Base-by-base conservation (phyloP, 208 protist species). In the Leishmania tropica region DNA sequence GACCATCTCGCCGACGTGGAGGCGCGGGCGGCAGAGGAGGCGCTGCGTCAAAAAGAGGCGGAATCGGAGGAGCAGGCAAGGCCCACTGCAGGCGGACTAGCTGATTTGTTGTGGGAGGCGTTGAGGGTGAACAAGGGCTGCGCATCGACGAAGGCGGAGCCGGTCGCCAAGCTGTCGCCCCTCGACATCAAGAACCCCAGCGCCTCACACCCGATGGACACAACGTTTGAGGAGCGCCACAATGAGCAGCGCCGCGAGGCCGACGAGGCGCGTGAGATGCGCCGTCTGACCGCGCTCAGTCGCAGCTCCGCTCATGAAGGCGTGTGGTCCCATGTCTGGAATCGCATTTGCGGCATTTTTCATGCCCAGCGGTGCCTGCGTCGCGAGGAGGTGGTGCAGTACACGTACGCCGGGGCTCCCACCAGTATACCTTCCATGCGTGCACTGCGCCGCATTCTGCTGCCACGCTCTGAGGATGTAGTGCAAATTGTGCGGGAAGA, bases 401-500 rank as follows among this genome's bases (percentile, higher is more conserved):
- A 90, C 81, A 96, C 92, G 8, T 97, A 97, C 80, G 92, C 93
- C 5, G 93, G 91, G 24, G 94, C 88, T 67, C 95, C 93, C 24
- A 94, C 91, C 3, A 94, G 88, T 68, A 88, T 96, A 37, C 84
- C 87, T 0, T 83, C 90, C n/a, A 62, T 97, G 54, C 89, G 93
- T 35, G 76, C 86, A 0, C 72, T 97, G 40, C 92, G 95, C 24
- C 95, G 95, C 8, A 90, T 92, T 56, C 78, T 97, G 31, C 84
- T 97, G 48, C 95, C 95, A 4, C 80, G 88, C 35, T 95, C 91
- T 47, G 95, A 97, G 77, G 95, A 97, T 79, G 93, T 94, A 78
- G 93, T 91, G 42, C 93, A 96, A 74, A 80, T 95, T 5, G 95
- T 97, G 24, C 90, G 95, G 1, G 95, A 97, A 81, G 93, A 96